phyloP scores from a whole-genome alignment of 2,329 filamentous ascomycete species.

The Cordyceps tenuipes region DNA sequence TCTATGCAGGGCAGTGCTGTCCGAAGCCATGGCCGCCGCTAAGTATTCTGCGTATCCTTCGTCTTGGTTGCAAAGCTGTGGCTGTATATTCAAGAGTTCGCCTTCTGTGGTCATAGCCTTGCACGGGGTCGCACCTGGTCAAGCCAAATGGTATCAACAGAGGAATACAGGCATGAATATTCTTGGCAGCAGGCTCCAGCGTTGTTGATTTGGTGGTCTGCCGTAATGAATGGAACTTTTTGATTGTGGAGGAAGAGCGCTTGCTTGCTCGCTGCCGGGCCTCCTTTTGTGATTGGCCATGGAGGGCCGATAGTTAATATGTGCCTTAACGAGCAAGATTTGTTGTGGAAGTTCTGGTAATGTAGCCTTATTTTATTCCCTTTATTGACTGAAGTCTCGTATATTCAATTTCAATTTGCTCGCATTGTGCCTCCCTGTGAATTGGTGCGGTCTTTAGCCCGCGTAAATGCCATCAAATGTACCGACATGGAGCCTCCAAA shows the following conservation, averaged over 20 bases:
- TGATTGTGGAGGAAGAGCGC: conserved; percentile 7
- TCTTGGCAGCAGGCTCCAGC: conserved; percentile 13
- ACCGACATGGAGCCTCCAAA: background rate
- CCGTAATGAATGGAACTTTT: background rate
- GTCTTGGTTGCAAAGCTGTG: conserved; percentile 18
- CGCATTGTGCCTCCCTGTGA: background rate
- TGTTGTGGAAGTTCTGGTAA: conserved; percentile 25
- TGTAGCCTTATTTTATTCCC: conserved; percentile 27
- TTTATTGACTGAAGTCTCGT: conserved; percentile 18
- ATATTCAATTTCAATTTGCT: background rate
- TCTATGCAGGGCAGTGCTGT: conserved; percentile 82
- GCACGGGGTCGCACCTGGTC: conserved; percentile 28
- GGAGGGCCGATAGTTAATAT: conserved; percentile 10
- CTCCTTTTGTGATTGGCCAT: conserved; percentile 1
- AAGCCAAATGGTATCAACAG: conserved; percentile 7
- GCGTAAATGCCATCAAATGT: conserved; percentile 5
- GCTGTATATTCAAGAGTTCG: conserved; percentile 18
- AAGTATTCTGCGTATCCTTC: conserved; percentile 27
- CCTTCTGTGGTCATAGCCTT: conserved; percentile 21
- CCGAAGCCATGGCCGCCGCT: conserved; percentile 88
- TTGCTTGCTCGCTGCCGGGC: conserved; percentile 10
- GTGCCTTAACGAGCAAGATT: conserved; percentile 14
- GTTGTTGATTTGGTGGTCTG: background rate
- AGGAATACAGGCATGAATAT: conserved; percentile 25
- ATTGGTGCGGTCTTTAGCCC: background rate